These are phyloP conservation scores for Globisporangium rhizosaccharum DNA, from an alignment of 352 stramenopile species.

Conservation along the genomic window DNA sequence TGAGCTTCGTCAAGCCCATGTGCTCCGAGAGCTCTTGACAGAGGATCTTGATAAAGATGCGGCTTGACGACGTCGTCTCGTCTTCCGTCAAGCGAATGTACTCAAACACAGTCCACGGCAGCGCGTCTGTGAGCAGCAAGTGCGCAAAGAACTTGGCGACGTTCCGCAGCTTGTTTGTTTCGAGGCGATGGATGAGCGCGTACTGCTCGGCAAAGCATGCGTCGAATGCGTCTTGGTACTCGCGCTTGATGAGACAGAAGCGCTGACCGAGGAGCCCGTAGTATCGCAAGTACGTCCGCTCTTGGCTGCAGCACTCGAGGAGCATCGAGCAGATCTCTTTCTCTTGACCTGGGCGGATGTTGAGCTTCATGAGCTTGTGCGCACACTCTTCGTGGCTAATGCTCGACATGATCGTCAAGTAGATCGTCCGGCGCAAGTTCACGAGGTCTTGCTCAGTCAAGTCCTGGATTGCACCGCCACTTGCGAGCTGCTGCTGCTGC, in stretches of 20 bases:
- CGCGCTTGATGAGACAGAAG: constrained; percentile 95
- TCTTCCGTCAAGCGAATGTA: constrained; percentile 98
- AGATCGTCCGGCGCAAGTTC: constrained; percentile 98
- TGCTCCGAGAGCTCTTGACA: constrained; percentile 97
- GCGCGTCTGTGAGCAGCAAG: constrained; percentile 95
- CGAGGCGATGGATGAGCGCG: constrained; percentile 94
- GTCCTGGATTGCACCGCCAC: constrained; percentile 87
- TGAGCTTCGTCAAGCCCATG: constrained; percentile 94
- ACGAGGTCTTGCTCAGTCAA: constrained; percentile 97
- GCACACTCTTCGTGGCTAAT: constrained; percentile 98
- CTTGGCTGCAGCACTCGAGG: constrained; percentile 98
- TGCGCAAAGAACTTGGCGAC: constrained; percentile 99
- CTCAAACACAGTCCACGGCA: constrained; percentile 97
- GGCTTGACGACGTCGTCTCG: constrained; percentile 97
- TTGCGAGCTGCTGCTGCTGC: constrained; percentile 18
- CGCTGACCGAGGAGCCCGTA: constrained; percentile 96
- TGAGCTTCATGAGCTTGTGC: constrained; percentile 98
- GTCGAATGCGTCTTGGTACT: constrained; percentile 96
- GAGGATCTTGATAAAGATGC: constrained; percentile 99
- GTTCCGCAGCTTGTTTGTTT: constrained; percentile 99
- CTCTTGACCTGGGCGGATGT: constrained; percentile 95
- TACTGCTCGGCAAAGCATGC: constrained; percentile 94
- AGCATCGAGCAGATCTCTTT: constrained; percentile 99
- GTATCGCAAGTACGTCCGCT: constrained; percentile 96
- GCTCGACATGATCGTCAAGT: constrained; percentile 99